Base-by-base conservation (phyloP, 2,329 filamentous ascomycete genomes). In the Fusarium acutatum region DNA sequence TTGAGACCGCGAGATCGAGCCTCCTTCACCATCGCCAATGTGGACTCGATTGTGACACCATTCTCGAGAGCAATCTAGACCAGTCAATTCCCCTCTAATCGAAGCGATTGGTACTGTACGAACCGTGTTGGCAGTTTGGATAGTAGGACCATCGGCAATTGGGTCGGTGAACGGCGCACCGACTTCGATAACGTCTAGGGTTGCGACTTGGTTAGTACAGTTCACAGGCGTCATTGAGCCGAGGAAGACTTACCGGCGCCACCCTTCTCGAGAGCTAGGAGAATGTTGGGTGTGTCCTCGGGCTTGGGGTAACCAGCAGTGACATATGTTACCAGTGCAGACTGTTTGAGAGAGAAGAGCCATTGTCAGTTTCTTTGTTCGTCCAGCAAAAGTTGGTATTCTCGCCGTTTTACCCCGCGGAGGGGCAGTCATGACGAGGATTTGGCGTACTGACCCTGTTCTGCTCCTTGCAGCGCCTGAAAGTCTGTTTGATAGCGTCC, bases 131-230 rank as follows among this genome's bases (percentile, higher is more conserved):
- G 96, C 91, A 72, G 91, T 96, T 86, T 99, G 96, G 76, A 99
- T 98, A 9, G 95, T 98, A 40, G 96, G 96, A 34, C 96, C 96
- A 83, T 99, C 96, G 77, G 96, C 96, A 83, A 98, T 98, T 66
- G 96, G 96, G 82, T 99, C 96, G 79, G 96, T 98, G 85, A 99
- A 99, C 59, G 96, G 96, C 64, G 97, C 91, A 72, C 96, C 96
- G 76, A 99, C 91, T 84, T 99, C 96, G 79, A 99, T 97, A 69
- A 99, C 87, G 83, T 99, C 96, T 83, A 58, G 46, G 44, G 35
- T 50, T 49, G 57, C 44, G 43, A 34, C 6, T 47, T 37, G 38
- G 57, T 77, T 60, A 77, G 49, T 44, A 50, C 47, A 72, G 32
- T 34, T 65, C 52, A 40, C 32, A 30, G 50, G 49, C 30, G 38